Evolutionary conservation across 352 stramenopile genomes (phyloP), one percentile per base, ranked within the genome.

Genomic region (Phytophthora palmivora): DNA sequence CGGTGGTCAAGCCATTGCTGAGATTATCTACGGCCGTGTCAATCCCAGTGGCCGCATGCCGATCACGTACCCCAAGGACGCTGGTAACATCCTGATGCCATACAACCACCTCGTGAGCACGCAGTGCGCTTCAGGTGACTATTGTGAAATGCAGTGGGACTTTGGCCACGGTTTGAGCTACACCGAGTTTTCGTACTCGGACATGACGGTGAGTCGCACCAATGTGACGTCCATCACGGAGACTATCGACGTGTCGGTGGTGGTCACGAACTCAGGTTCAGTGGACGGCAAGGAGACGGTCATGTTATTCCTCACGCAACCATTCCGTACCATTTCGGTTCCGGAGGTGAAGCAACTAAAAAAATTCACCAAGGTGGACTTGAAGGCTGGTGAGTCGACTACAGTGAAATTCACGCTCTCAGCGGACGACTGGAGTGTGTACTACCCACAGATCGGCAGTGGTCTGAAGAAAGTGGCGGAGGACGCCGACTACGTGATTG

Each of bases 41-140:
- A 95, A 93, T 63, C 87, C 88, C n/a, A 95, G 85, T 18, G 89
- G 89, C 11, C 65, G 80, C 30, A 71, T 96, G 21, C 84, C 88
- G 11, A 89, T 96, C 62, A 96, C 87, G 16, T 97, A 92, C 70
- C 85, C 82, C 19, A 84, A 84, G 62, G 62, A 87, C 53, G 56
- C 72, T 3, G 76, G 54, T 15, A 88, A 84, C 43, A 67, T 87
- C 33, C 57, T 73, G 21, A 88, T 90, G 54, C 72, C 74, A 16
- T 94, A 94, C 78, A 91, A 89, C 58, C 82, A 91, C 56, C 81
- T 51, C 6, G 77, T 83, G 19, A 86, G 50, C 14, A 72, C 69
- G 6, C 68, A 74, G n/a, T 92, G 83, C 21, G 63, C 76, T 14
- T 70, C 66, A 12, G 52, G 51, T 2, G 46, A 57, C 7, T 68